A percentile compares a stretch with the other conserved stretches of the same genome.
Conservation (phyloP, 2,329 filamentous ascomycete genomes). For the Diaporthe nobilis region DNA sequence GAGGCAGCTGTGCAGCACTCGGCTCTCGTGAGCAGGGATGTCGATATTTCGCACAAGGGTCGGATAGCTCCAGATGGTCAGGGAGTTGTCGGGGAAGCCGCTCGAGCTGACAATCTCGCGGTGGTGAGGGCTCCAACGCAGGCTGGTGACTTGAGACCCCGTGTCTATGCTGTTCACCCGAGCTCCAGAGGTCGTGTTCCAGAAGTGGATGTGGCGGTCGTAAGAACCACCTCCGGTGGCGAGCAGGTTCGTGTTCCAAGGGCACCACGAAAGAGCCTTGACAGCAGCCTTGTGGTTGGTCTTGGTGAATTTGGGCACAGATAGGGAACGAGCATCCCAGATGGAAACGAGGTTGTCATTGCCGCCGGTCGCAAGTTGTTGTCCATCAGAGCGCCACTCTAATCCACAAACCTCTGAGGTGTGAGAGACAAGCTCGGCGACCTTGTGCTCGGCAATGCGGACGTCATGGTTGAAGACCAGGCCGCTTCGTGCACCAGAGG, state of each 20-base stretch:
- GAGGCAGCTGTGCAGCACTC: slow-evolving; percentile 95
- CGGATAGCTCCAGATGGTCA: slow-evolving; percentile 99
- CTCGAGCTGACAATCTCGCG: slow-evolving; percentile 98
- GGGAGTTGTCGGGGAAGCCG: slow-evolving; percentile 98
- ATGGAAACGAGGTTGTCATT: slow-evolving; percentile 99
- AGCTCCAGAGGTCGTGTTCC: slow-evolving; percentile 98
- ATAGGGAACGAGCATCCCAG: slow-evolving; percentile 95
- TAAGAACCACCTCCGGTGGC: slow-evolving; percentile 97
- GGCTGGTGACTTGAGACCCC: slow-evolving; percentile 94
- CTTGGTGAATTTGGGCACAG: slow-evolving; percentile 98
- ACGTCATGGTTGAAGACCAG: slow-evolving; percentile 99
- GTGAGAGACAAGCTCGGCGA: slow-evolving; percentile 96
- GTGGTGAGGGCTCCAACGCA: slow-evolving; percentile 97
- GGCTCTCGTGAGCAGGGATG: slow-evolving; percentile 96
- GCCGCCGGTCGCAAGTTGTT: slow-evolving; percentile 95
- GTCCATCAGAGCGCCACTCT: slow-evolving; percentile 96
- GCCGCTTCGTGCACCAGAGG: slow-evolving; percentile 93
- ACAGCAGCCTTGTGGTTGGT: slow-evolving; percentile 99
- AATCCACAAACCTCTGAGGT: slow-evolving; percentile 98
- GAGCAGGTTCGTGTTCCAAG: slow-evolving; percentile 97
- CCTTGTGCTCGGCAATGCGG: slow-evolving; percentile 96
- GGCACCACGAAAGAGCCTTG: slow-evolving; percentile 98
- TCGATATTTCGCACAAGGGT: slow-evolving; percentile 97
- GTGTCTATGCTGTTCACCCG: slow-evolving; percentile 99
- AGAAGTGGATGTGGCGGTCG: slow-evolving; percentile 99